Evolutionary conservation across 176 grass and related monocot species (phyloP).

Genomic region (Musa itinerans): DNA sequence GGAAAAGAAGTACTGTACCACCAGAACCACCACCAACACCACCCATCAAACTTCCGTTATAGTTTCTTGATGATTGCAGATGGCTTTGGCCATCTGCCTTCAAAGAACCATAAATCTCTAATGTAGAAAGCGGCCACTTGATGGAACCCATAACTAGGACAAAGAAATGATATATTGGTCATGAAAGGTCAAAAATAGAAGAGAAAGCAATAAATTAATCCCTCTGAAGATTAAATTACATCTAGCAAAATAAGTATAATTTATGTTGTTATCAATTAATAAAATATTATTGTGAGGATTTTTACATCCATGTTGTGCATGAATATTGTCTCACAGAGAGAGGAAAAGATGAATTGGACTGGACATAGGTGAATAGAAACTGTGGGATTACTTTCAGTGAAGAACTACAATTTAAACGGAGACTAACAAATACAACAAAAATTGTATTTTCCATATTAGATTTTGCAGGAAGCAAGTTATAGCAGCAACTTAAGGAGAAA

Average conservation of each 20-base stretch:
- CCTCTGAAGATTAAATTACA: not conserved
- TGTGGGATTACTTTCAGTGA: too few species aligned
- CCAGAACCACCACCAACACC: constrained; percentile 87
- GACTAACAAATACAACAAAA: not conserved
- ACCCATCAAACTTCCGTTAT: constrained; percentile 56
- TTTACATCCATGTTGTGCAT: not conserved
- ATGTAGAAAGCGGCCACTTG: constrained; percentile 87
- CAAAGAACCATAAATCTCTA: constrained; percentile 63
- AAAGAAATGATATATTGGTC: constrained; percentile 14
- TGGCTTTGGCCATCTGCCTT: constrained; percentile 65
- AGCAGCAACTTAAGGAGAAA: not conserved
- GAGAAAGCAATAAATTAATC: not conserved
- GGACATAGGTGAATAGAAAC: too few species aligned
- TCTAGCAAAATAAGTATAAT: not conserved
- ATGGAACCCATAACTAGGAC: constrained; percentile 80
- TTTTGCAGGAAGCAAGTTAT: not conserved
- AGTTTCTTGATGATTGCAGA: constrained; percentile 26
- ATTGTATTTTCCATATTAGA: not conserved
- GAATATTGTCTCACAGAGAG: not conserved
- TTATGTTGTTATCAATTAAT: too few species aligned
- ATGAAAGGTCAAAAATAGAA: constrained; percentile 1
- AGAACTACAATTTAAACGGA: not conserved
- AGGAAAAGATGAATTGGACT: not conserved
- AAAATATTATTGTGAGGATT: too few species aligned
- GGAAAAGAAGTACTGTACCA: constrained; percentile 85